Evolutionary conservation across 129 eudicot genomes (phyloP), one percentile per base, ranked within the genome.

Genomic region (Helianthus tuberosus): DNA sequence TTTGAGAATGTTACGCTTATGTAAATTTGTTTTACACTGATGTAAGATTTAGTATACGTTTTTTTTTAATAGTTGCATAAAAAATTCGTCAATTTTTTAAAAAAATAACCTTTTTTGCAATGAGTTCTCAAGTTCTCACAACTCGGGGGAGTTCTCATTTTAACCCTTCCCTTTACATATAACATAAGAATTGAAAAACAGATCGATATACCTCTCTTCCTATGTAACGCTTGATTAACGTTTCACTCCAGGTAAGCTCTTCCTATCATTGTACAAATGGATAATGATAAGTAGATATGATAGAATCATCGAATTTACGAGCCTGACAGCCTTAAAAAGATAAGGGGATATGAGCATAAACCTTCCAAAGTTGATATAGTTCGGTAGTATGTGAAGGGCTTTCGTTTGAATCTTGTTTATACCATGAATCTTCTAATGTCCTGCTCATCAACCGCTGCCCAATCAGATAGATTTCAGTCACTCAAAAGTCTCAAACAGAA

Each of bases 401-500:
- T 71, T 77, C 85, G 64, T 65, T 83, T 67, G 54, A 13, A 73
- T 75, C 85, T 64, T 81, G 77, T 59, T 60, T 74, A 48, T 66
- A 64, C 77, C 59, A 58, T 74, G 82, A 71, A 62, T 81, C 78
- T 49, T 83, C 92, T 54, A 86, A 70, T 70, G 89, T 79, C 80
- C 84, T 80, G 75, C 80, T 83, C 82, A 93, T 68, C 68, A 93
- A 74, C 52, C 94, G 89, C 98, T 92, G 96, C 63, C 61, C 83
- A 84, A 69, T 64, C 39, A 50, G 67, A 75, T 53, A 69, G 60
- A 78, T 78, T 71, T 78, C 59, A 64, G 77, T 78, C 59, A 14
- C 76, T 14, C 25, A 38, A 36, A 50, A 20, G 23, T 20, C 23
- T 20, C 23, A 20, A 20, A 20, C 23, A 20, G 23, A 20, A 20